Conservation (phyloP, 2,329 filamentous ascomycete genomes). For the Lachnellula subtilissima region DNA sequence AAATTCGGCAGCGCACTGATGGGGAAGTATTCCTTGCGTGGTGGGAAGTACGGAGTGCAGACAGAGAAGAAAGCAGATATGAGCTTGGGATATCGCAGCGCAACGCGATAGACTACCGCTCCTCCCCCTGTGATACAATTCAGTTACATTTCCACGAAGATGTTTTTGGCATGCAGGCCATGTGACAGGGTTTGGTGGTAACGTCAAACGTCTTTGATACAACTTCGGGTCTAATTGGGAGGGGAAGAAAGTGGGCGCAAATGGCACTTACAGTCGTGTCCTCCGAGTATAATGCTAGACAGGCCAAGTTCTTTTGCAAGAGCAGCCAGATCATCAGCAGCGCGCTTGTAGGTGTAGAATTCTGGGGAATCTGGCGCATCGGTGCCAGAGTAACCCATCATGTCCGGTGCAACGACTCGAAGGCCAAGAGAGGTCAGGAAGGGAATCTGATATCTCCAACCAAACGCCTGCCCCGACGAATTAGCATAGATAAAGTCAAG, state of each 20-base stretch:
- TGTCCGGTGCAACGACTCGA: slow-evolving; percentile 75
- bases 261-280: slow-evolving; percentile 59
- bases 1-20: slow-evolving; percentile 62
- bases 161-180: too few relatives aligned
- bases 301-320: slow-evolving; percentile 51
- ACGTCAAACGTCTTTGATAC: too few relatives aligned
- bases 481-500: too few relatives aligned
- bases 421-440: slow-evolving; percentile 66
- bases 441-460: slow-evolving; percentile 88
- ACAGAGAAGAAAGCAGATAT: slow-evolving; percentile 72
- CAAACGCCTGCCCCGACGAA: slow-evolving; percentile 44
- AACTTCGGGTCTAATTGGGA: too few relatives aligned
- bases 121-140: slow-evolving; percentile 63
- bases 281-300: slow-evolving; percentile 69
- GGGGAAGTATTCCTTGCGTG: slow-evolving; percentile 47
- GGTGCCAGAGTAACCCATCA: slow-evolving; percentile 76
- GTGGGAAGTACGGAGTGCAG: slow-evolving; percentile 69
- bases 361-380: slow-evolving; percentile 58
- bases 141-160: background rate
- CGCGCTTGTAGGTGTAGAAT: slow-evolving; percentile 67
- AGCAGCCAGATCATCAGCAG: slow-evolving; percentile 69
- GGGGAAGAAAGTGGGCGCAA: background rate
- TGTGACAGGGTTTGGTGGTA: too few relatives aligned
- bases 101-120: slow-evolving; percentile 67
- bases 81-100: slow-evolving; percentile 67